Evolutionary conservation across 352 stramenopile species (phyloP), one percentile per base, ranked within the genome.

Genomic region (Phytophthora pseudosyringae): DNA sequence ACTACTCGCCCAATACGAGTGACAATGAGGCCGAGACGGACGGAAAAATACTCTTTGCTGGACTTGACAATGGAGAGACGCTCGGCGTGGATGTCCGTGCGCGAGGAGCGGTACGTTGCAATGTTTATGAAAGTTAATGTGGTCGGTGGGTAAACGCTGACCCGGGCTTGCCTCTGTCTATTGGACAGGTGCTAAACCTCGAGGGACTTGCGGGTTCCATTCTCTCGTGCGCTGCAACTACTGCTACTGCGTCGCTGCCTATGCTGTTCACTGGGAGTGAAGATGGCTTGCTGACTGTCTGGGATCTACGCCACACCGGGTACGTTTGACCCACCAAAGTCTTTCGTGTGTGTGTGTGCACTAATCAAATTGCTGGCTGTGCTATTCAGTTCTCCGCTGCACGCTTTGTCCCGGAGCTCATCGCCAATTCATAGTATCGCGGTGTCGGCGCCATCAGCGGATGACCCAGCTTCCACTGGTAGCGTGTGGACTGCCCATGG

Each of bases 1-100:
- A 65, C 0, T 65, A 62, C 31, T 47, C 59, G 11, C 49, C 48
- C 1, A 41, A 54, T 40, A 52, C 11, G 15, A 71, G 39, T 40
- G 54, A 67, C 1, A 71, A 71, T 21, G 81, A 90, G 41, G 69
- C 65, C 2, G 83, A 90, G 58, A 91, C 82, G 11, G 78, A 89
- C 4, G 80, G 73, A 10, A 89, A 88, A 51, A 61, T 87, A 33
- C 43, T 91, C 0, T 88, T 90, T 66, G 80, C 80, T 7, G 84
- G 84, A 15, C 75, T 90, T 1, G 81, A 90, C 21, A 86, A 81
- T 25, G 78, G 82, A 28, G 72, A 86, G 44, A 76, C 75, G 11
- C 61, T 90, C 16, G 84, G 80, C 0, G 76, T 93, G 28, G 83
- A 93, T 57, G 59, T 91, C 21, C 81, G 83, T 26, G 61, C 80